These are phyloP conservation scores for Saturnispora halmiae DNA, from an alignment of 805 yeast species.

Conservation along the genomic window DNA sequence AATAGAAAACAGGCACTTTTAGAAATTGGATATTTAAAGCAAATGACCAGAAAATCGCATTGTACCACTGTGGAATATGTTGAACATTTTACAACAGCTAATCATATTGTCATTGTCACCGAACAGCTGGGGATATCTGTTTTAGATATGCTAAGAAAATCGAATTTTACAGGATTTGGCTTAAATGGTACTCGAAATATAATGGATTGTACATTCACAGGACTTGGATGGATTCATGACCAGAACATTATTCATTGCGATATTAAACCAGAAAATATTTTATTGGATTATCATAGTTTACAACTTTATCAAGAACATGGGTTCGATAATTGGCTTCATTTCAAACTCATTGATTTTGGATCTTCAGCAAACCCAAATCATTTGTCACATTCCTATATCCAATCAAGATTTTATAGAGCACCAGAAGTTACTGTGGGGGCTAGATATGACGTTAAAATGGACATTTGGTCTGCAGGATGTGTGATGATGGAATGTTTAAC, in stretches of 20 bases:
- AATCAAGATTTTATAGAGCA: conserved; percentile 67
- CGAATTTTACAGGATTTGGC: conserved; percentile 42
- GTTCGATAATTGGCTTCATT: conserved; percentile 1
- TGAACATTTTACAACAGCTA: conserved; percentile 69
- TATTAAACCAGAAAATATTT: conserved; percentile 73
- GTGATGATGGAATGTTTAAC: conserved; percentile 78
- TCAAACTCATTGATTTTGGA: conserved; percentile 79
- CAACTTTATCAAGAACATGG: conserved; percentile 8
- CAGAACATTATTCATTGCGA: conserved; percentile 69
- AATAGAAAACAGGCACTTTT: conserved; percentile 65
- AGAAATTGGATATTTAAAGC: conserved; percentile 60
- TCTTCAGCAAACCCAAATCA: conserved; percentile 43
- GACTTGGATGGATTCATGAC: conserved; percentile 50
- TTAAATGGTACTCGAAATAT: conserved; percentile 35
- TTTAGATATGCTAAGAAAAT: conserved; percentile 47
- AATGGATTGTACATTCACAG: conserved; percentile 47
- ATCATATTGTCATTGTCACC: conserved; percentile 74
- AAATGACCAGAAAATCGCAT: conserved; percentile 28
- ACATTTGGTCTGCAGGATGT: conserved; percentile 93
- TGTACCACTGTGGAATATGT: conserved; percentile 42
- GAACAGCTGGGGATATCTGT: conserved; percentile 63
- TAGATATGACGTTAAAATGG: conserved; percentile 44
- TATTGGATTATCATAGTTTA: conserved; percentile 33
- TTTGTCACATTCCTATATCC: conserved; percentile 41
- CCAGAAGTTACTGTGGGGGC: conserved; percentile 71